Evolutionary conservation across 768 basidiomycete species (phyloP).

Genomic region (Coprinopsis cinerea): DNA sequence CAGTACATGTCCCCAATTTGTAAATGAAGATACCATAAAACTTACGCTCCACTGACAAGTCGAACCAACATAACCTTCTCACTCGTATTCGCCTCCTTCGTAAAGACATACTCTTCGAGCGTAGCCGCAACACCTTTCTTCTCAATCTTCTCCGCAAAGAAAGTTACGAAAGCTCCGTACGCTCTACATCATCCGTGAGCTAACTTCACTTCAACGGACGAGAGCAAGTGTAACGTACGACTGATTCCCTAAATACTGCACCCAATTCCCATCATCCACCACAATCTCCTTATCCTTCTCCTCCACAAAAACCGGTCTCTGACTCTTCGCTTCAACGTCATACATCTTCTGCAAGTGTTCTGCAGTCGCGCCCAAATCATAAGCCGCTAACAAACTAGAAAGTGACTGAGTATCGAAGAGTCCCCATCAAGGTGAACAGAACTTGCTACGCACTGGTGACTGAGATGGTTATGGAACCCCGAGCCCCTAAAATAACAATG

Average conservation of each 20-base stretch:
- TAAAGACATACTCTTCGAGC: slow-evolving; percentile 46
- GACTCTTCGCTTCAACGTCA: slow-evolving; percentile 30
- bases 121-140: slow-evolving; percentile 30
- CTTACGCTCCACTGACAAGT: slow-evolving; percentile 30
- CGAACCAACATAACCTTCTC: slow-evolving; percentile 31
- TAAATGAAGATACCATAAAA: slow-evolving; percentile 10
- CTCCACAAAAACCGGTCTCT: slow-evolving; percentile 34
- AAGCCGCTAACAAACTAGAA: slow-evolving; percentile 47
- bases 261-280: slow-evolving; percentile 43
- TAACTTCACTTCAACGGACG: background rate
- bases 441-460: slow-evolving; percentile 46
- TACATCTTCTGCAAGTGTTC: slow-evolving; percentile 44
- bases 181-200: slow-evolving; percentile 23
- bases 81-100: slow-evolving; percentile 25
- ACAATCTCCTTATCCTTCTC: slow-evolving; percentile 28
- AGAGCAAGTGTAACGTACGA: slow-evolving; percentile 31
- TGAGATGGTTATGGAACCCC: slow-evolving; percentile 51
- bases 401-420: background rate
- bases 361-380: slow-evolving; percentile 48
- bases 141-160: slow-evolving; percentile 35
- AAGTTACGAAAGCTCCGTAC: slow-evolving; percentile 31
- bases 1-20: too few species aligned
- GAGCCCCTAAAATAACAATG: slow-evolving; percentile 42
- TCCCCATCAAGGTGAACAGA: background rate
- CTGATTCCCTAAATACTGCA: slow-evolving; percentile 41